phyloP scores from a whole-genome alignment of 495 filamentous ascomycete genomes.

The Neurospora cerealis region DNA sequence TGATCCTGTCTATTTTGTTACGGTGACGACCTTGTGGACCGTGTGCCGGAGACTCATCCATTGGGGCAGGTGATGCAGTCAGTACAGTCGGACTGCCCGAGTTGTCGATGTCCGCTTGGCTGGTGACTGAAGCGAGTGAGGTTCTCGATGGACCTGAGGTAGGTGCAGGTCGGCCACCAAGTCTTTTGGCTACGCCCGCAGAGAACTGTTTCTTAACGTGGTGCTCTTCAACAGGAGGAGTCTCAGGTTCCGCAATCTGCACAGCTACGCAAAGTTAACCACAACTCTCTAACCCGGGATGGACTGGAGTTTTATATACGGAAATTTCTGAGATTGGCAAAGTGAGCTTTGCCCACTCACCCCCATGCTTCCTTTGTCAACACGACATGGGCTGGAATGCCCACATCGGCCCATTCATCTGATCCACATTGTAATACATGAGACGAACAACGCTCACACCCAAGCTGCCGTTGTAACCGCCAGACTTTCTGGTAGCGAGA shows the following conservation, averaged over 20 bases:
- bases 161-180: constrained; percentile 30
- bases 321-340: neutral
- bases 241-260: constrained; percentile 38
- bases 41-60: constrained; percentile 21
- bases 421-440: neutral
- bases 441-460: neutral
- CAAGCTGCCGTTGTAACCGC: neutral
- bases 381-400: neutral
- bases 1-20: constrained; percentile 28
- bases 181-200: constrained; percentile 27
- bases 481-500: neutral
- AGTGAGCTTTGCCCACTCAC: constrained; percentile 3
- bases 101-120: constrained; percentile 24
- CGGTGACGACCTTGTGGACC: constrained; percentile 21
- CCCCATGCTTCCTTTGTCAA: neutral
- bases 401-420: neutral
- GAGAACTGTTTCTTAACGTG: constrained; percentile 35
- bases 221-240: constrained; percentile 24
- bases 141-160: constrained; percentile 25
- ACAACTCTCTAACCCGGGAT: neutral
- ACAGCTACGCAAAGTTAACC: constrained; percentile 29
- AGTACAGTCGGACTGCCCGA: constrained; percentile 8
- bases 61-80: constrained; percentile 15
- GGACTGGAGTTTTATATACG: neutral
- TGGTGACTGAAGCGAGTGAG: constrained; percentile 27